Percentiles rank a stretch among this genome's conserved stretches.
Evolutionary conservation across 2,329 filamentous ascomycete species (phyloP).

Genomic region (Thielaviopsis punctulata): DNA sequence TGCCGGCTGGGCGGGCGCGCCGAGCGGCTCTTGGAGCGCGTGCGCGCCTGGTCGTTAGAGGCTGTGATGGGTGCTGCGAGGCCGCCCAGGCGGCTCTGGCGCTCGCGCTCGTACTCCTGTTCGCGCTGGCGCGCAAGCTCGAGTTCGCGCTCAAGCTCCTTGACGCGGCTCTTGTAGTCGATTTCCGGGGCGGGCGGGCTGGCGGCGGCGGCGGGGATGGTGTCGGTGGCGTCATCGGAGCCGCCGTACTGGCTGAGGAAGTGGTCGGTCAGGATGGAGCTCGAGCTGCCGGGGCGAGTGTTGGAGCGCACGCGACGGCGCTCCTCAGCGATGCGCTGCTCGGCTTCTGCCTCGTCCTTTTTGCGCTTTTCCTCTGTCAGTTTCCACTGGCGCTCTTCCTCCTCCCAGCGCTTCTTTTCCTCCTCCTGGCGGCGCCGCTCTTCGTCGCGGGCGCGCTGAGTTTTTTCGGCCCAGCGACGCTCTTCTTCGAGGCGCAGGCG

Average conservation of each 20-base stretch:
- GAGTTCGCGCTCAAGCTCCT: conserved; percentile 60
- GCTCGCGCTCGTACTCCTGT: conserved; percentile 41
- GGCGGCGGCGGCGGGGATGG: conserved; percentile 26
- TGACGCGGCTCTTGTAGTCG: conserved; percentile 50
- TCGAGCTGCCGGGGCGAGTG: conserved; percentile 20
- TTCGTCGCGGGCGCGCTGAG: conserved; percentile 38
- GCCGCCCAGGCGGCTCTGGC: conserved; percentile 31
- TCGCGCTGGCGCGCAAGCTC: conserved; percentile 45
- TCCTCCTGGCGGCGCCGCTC: conserved; percentile 45
- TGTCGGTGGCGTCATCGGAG: conserved; percentile 72
- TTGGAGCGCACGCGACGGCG: conserved; percentile 39
- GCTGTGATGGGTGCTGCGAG: conserved; percentile 11
- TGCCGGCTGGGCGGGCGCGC: conserved; percentile 32
- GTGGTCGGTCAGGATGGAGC: conserved; percentile 9
- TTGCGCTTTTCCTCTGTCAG: conserved; percentile 55
- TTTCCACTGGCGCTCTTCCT: conserved; percentile 62
- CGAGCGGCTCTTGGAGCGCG: conserved; percentile 27
- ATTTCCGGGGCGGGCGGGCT: conserved; percentile 19
- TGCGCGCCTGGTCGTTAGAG: conserved; percentile 14
- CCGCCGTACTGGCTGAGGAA: conserved; percentile 47
- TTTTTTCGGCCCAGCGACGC: conserved; percentile 48
- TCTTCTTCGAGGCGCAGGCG: conserved; percentile 45
- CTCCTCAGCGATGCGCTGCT: conserved; percentile 49
- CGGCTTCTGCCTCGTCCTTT: conserved; percentile 56
- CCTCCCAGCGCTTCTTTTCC: conserved; percentile 59